Evolutionary conservation across 2,329 filamentous ascomycete species (phyloP).

Genomic region (Nemania sp.): DNA sequence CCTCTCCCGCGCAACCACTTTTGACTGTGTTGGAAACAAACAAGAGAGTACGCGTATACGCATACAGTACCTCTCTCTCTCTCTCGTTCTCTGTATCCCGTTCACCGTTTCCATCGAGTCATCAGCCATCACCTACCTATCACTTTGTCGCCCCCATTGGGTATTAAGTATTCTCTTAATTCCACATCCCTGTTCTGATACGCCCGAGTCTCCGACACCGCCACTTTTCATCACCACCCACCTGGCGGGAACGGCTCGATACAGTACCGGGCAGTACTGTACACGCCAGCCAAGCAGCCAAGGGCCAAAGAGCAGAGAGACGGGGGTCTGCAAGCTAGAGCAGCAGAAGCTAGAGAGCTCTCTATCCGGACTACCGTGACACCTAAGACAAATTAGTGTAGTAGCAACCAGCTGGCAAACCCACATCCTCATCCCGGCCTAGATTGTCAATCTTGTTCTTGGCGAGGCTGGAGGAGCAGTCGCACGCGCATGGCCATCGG

Average conservation of each 20-base stretch:
- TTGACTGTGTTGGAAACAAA: not conserved
- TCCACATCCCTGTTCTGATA: conserved; percentile 4
- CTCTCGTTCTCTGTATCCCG: too few species aligned
- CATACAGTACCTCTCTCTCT: not conserved
- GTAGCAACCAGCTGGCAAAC: conserved; percentile 22
- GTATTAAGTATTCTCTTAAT: not conserved
- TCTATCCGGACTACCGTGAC: not conserved
- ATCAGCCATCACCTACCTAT: not conserved
- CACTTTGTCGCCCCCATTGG: not conserved
- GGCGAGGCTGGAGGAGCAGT: conserved; percentile 43
- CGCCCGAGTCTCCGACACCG: conserved; percentile 7
- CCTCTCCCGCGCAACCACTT: conserved; percentile 20
- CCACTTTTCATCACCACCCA: conserved; percentile 25
- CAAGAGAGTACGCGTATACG: not conserved
- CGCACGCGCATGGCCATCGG: conserved; percentile 26
- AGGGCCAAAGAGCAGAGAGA: not conserved
- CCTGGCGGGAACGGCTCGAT: conserved; percentile 10
- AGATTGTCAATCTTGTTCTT: conserved; percentile 26
- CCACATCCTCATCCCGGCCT: conserved; percentile 2
- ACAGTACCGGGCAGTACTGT: not conserved
- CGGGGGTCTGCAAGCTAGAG: not conserved
- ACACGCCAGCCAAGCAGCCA: not conserved
- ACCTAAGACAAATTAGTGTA: conserved; percentile 3
- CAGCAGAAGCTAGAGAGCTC: not conserved
- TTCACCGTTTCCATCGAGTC: conserved; percentile 2